phyloP scores from a whole-genome alignment of 495 filamentous ascomycete species.

The Sphaerosporella brunnea region DNA sequence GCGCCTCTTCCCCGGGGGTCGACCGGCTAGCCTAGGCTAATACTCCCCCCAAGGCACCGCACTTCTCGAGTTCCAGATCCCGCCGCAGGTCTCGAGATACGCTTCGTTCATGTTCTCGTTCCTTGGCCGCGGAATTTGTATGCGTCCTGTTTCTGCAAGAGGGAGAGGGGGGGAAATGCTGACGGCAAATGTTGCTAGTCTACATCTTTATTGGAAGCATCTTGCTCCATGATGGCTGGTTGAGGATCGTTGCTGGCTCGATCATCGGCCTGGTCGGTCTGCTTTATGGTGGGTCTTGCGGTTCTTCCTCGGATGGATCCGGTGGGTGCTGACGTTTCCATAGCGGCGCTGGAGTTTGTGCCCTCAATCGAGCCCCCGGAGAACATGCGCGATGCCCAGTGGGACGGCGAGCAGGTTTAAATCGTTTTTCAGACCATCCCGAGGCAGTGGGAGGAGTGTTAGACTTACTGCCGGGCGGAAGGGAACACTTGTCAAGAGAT shows the following conservation, averaged over 20 bases:
- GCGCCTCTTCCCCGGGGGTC: slow-evolving; percentile 25
- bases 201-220: slow-evolving; percentile 91
- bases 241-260: slow-evolving; percentile 47
- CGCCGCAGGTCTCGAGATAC: slow-evolving; percentile 78
- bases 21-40: no score
- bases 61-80: slow-evolving; percentile 82
- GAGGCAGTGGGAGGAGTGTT: no score
- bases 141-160: slow-evolving; percentile 25
- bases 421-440: background rate
- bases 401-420: slow-evolving; percentile 26
- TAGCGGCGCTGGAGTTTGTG: slow-evolving; percentile 68
- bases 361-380: slow-evolving; percentile 92
- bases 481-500: no score
- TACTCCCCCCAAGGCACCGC: slow-evolving; percentile 33
- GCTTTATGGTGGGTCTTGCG: slow-evolving; percentile 36
- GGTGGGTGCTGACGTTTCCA: background rate
- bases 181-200: slow-evolving; percentile 36
- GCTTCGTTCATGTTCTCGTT: slow-evolving; percentile 96
- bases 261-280: slow-evolving; percentile 61
- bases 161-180: background rate
- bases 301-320: background rate
- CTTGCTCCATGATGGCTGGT: slow-evolving; percentile 42
- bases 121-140: slow-evolving; percentile 86
- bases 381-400: slow-evolving; percentile 69
- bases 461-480: no score